phyloP scores from a whole-genome alignment of 129 eudicot genomes.

The Saposhnikovia divaricata region DNA sequence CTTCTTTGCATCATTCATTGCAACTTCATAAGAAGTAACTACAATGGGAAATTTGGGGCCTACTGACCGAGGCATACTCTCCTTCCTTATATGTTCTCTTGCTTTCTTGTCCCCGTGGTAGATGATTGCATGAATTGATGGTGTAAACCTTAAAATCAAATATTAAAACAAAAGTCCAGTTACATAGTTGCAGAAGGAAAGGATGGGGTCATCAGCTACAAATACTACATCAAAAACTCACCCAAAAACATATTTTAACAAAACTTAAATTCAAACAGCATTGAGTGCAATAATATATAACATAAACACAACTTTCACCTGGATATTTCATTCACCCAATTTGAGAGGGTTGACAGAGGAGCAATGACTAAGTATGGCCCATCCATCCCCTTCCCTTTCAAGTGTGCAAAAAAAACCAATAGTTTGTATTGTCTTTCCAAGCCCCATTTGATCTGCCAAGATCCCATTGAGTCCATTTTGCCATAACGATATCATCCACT shows the following conservation, averaged over 20 bases:
- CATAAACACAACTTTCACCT: conserved; percentile 32
- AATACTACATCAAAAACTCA: not conserved
- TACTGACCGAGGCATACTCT: conserved; percentile 70
- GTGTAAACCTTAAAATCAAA: conserved; percentile 54
- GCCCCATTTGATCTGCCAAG: conserved; percentile 99
- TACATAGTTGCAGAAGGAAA: not conserved
- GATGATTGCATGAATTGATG: conserved; percentile 65
- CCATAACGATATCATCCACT: conserved; percentile 96
- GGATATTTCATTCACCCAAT: conserved; percentile 80
- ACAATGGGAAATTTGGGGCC: conserved; percentile 81
- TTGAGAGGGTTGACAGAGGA: conserved; percentile 92
- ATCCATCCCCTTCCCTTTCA: conserved; percentile 94
- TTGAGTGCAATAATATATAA: not conserved
- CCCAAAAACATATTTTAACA: not conserved
- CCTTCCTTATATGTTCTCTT: conserved; percentile 65
- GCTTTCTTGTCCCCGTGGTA: conserved; percentile 65
- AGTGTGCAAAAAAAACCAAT: conserved; percentile 91
- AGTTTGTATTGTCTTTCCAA: conserved; percentile 96
- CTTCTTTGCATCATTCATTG: conserved; percentile 68
- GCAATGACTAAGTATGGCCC: conserved; percentile 97
- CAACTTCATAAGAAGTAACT: conserved; percentile 87
- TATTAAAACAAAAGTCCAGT: not conserved
- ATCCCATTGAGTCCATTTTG: conserved; percentile 96
- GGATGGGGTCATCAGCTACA: not conserved
- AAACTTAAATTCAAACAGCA: not conserved